These are phyloP conservation scores for Lagenidium giganteum DNA, from an alignment of 352 stramenopile species.

Conservation along the genomic window DNA sequence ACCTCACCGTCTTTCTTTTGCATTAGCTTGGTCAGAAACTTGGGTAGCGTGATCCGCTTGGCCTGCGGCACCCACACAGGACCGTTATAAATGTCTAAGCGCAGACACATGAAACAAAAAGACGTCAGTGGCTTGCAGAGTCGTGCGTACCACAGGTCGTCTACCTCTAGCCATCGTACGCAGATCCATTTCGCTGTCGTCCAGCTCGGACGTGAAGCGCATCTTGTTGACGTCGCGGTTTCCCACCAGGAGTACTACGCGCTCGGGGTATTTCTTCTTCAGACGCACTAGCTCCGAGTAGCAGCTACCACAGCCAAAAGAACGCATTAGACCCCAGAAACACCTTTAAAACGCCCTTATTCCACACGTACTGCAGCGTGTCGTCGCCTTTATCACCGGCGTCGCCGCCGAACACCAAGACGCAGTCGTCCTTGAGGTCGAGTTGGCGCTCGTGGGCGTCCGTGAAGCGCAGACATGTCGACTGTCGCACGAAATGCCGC, in stretches of 20 bases:
- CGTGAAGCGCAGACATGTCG: slow-evolving; percentile 46
- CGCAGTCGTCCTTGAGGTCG: slow-evolving; percentile 56
- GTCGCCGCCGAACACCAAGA: slow-evolving; percentile 90
- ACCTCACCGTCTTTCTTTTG: background rate
- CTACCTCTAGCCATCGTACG: slow-evolving; percentile 50
- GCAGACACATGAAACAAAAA: slow-evolving; percentile 2
- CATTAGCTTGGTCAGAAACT: slow-evolving; percentile 33
- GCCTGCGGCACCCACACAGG: slow-evolving; percentile 57
- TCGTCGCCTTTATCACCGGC: slow-evolving; percentile 87
- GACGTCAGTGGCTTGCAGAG: background rate
- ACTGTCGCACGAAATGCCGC: slow-evolving; percentile 54
- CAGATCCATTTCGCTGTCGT: slow-evolving; percentile 66
- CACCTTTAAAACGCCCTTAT: slow-evolving; percentile 2
- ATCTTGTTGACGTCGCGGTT: slow-evolving; percentile 95
- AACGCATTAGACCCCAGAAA: background rate
- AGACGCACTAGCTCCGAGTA: slow-evolving; percentile 82
- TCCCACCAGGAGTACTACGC: slow-evolving; percentile 89
- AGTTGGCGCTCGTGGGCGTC: slow-evolving; percentile 30
- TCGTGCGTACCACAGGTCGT: too few species aligned
- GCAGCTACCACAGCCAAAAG: slow-evolving; percentile 23
- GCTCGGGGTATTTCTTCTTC: slow-evolving; percentile 82
- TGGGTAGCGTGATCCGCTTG: slow-evolving; percentile 46
- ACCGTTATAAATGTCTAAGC: slow-evolving; percentile 58
- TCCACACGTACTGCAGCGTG: slow-evolving; percentile 51
- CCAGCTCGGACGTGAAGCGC: slow-evolving; percentile 82